Evolutionary conservation across 2,329 filamentous ascomycete species (phyloP).

Genomic region (Leptoxyphium fumago): DNA sequence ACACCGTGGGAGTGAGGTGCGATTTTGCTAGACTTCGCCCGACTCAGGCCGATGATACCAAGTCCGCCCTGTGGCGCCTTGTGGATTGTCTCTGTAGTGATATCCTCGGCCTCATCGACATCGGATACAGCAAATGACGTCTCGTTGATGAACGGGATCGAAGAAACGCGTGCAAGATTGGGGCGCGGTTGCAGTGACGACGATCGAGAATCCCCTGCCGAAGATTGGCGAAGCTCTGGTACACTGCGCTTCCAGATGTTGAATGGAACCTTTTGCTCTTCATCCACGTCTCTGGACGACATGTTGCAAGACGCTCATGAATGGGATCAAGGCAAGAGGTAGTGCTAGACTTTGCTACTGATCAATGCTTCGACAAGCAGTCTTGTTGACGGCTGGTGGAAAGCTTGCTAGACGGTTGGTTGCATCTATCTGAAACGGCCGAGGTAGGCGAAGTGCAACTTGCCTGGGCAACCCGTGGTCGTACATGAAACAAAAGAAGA

Average conservation of each 20-base stretch:
- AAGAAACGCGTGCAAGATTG: background rate
- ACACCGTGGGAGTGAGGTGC: background rate
- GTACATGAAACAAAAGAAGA: too few relatives aligned
- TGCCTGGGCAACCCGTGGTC: too few relatives aligned
- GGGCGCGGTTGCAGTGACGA: background rate
- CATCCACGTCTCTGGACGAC: background rate
- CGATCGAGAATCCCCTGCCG: background rate
- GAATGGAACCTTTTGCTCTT: background rate
- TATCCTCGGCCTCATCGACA: background rate
- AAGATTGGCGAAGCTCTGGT: background rate
- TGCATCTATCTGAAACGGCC: too few relatives aligned
- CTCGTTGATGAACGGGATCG: background rate
- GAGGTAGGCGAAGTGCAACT: too few relatives aligned
- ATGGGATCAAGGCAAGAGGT: too few relatives aligned
- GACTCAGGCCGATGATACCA: background rate
- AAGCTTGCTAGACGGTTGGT: too few relatives aligned
- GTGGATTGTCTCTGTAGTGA: background rate
- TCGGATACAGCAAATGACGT: background rate
- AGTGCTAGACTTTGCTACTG: too few relatives aligned
- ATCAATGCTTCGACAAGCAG: too few relatives aligned
- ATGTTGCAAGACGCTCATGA: too few relatives aligned
- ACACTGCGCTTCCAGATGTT: background rate
- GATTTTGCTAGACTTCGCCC: background rate
- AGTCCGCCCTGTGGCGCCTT: background rate
- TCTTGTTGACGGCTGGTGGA: too few relatives aligned